A percentile compares a stretch with the other conserved stretches of the same genome.
These are phyloP conservation scores for Withania somnifera DNA, from an alignment of 305 asterid genomes.

Conservation along the genomic window DNA sequence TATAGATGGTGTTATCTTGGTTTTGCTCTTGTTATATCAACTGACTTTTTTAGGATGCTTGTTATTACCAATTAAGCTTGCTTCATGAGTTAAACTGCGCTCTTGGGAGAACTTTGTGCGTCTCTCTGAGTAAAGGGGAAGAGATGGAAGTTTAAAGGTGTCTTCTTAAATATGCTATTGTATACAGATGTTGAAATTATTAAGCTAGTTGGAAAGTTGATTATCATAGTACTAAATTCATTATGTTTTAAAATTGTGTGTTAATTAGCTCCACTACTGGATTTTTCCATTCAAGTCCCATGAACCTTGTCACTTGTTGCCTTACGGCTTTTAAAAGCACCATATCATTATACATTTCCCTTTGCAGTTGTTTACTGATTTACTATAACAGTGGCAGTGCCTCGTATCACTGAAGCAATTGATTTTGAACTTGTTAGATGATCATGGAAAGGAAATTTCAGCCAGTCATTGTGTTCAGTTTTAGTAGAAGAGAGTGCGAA, in stretches of 20 bases:
- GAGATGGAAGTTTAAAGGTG: too few species aligned
- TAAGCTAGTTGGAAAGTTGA: not conserved
- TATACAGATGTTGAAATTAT: not conserved
- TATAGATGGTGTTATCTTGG: not conserved
- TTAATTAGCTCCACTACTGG: not conserved
- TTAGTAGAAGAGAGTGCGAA: conserved; percentile 97
- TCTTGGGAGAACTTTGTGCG: too few species aligned
- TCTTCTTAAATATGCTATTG: too few species aligned
- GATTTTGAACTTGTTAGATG: conserved; percentile 50
- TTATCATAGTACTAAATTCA: not conserved
- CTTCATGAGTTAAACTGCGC: not conserved
- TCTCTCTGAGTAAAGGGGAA: not conserved
- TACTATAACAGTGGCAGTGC: not conserved
- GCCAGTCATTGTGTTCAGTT: conserved; percentile 94
- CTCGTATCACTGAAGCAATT: conserved; percentile 10
- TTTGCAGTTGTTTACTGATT: not conserved
- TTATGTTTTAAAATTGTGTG: not conserved
- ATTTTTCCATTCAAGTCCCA: not conserved
- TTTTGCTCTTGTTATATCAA: not conserved
- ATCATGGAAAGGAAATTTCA: conserved; percentile 94
- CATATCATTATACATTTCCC: not conserved
- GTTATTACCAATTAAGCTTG: not conserved
- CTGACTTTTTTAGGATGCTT: not conserved
- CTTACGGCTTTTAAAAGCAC: not conserved
- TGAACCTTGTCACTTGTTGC: not conserved